Percentiles rank a stretch among this genome's conserved stretches.
These are phyloP conservation scores for Ramichloridium luteum DNA, from an alignment of 2,329 filamentous ascomycete species.

Conservation along the genomic window DNA sequence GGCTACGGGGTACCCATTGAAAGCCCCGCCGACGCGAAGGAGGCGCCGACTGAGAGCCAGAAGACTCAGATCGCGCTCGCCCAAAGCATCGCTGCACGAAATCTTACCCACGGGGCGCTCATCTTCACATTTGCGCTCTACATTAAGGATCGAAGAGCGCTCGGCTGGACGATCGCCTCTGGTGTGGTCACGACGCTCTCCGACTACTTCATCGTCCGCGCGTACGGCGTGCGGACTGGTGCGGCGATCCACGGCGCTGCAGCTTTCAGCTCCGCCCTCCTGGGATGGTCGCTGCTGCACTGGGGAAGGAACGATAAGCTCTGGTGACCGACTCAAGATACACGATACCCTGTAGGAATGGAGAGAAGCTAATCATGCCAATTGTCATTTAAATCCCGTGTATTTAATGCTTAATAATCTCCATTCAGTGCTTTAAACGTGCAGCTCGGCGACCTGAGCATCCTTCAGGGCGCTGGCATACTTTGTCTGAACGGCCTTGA, in stretches of 20 bases:
- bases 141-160: constrained; percentile 19
- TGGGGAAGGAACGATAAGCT: constrained; percentile 17
- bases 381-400: constrained; percentile 1
- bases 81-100: constrained; percentile 20
- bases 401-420: constrained; percentile 2
- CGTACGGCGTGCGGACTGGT: constrained; percentile 18
- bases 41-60: constrained; percentile 11
- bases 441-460: constrained; percentile 20
- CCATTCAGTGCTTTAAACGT: constrained; percentile 12
- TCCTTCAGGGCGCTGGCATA: constrained; percentile 20
- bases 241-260: constrained; percentile 21
- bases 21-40: constrained; percentile 7
- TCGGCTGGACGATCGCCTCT: constrained; percentile 19
- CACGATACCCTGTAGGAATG: not conserved
- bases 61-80: constrained; percentile 18
- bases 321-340: too few species aligned
- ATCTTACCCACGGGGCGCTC: constrained; percentile 22
- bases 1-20: constrained; percentile 23
- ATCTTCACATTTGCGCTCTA: constrained; percentile 22
- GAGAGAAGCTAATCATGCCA: constrained; percentile 1
- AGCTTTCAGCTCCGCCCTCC: constrained; percentile 16
- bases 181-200: constrained; percentile 20
- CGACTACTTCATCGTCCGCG: constrained; percentile 21
- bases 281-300: constrained; percentile 21
- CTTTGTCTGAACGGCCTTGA: constrained; percentile 24